Base-by-base conservation (phyloP, 1,284 basidiomycete species). In the Naganishia sp. region DNA sequence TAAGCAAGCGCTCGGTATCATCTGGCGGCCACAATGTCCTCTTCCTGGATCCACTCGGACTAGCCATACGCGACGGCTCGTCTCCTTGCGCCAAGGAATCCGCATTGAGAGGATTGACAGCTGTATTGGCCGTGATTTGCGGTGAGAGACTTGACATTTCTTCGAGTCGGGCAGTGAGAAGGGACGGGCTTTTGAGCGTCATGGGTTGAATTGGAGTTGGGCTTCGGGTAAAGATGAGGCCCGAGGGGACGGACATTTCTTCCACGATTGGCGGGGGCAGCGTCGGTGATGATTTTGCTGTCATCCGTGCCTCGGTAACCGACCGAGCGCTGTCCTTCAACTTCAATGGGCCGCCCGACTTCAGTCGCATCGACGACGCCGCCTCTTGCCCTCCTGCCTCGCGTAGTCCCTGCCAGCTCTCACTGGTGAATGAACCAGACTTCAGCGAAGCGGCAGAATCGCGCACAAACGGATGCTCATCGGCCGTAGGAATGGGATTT, bases 1-100 rank as follows among this genome's bases (percentile, higher is more conserved):
- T 69, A 28, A 69, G 42, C 50, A 69, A 46, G 15, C 65, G 55
- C 61, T 69, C 68, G 36, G 61, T 57, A 23, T 66, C 65, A 25
- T 66, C 65, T n/a, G 61, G 57, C 18, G 65, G 65, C 65, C 65
- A 66, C 45, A 66, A 52, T 44, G 48, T 54, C 39, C 65, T 46
- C 59, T 48, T 66, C 59, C 60, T 55, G 16, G 53, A 57, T 3
- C 59, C 59, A 52, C 48, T 48, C 3, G 48, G 36, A 28, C 59
- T 23, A 1, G 59, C 48, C 39, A 44, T 33, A 18, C 36, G 23
- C 13, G 36, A 39, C 23, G 42, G 48, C 28, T 10, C 48, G 48
- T 42, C 21, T 49, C 28, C 50, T 28, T 28, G 25, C 25, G 25
- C 46, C n/a, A 16, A 28, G 23, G 23, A 10, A 28, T 36, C 44